phyloP scores from a whole-genome alignment of 495 filamentous ascomycete genomes.

The Aspergillus kassunensis region DNA sequence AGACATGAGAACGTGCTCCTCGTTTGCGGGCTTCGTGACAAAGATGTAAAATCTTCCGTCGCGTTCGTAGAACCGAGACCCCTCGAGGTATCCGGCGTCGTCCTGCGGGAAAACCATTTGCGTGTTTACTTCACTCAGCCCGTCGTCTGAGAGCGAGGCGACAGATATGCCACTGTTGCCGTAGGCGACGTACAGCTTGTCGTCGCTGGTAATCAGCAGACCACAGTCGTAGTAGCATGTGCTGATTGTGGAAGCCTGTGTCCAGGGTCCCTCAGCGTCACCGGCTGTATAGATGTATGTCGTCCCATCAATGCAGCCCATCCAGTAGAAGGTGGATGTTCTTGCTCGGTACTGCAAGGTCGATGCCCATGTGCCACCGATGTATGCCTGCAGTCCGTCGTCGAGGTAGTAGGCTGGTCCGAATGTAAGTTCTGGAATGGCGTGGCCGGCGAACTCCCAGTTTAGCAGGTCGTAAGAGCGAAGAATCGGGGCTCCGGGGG shows the following conservation, averaged over 20 bases:
- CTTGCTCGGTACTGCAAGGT: constrained; percentile 47
- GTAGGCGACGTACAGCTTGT: constrained; percentile 55
- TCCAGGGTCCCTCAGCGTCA: constrained; percentile 38
- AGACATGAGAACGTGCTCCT: constrained; percentile 46
- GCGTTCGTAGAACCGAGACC: constrained; percentile 53
- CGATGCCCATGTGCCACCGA: constrained; percentile 53
- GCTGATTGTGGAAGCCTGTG: constrained; percentile 21
- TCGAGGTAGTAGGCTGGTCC: constrained; percentile 45
- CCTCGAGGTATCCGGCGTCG: constrained; percentile 42
- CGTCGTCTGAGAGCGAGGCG: constrained; percentile 37
- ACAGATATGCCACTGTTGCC: constrained; percentile 18
- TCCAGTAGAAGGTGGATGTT: constrained; percentile 51
- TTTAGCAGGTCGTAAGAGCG: constrained; percentile 53
- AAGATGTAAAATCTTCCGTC: constrained; percentile 54
- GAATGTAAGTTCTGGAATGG: constrained; percentile 48
- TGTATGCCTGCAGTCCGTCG: constrained; percentile 38
- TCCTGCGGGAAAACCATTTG: constrained; percentile 36
- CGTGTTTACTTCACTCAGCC: constrained; percentile 37
- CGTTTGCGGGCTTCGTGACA: constrained; percentile 38
- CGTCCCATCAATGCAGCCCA: constrained; percentile 47
- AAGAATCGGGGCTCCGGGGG: constrained; percentile 56
- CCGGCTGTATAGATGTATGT: constrained; percentile 50
- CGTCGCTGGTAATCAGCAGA: constrained; percentile 51
- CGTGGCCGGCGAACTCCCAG: constrained; percentile 53
- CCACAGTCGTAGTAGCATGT: constrained; percentile 59